These are phyloP conservation scores for Beauveria caledonica DNA, from an alignment of 2,329 filamentous ascomycete species.

Conservation along the genomic window DNA sequence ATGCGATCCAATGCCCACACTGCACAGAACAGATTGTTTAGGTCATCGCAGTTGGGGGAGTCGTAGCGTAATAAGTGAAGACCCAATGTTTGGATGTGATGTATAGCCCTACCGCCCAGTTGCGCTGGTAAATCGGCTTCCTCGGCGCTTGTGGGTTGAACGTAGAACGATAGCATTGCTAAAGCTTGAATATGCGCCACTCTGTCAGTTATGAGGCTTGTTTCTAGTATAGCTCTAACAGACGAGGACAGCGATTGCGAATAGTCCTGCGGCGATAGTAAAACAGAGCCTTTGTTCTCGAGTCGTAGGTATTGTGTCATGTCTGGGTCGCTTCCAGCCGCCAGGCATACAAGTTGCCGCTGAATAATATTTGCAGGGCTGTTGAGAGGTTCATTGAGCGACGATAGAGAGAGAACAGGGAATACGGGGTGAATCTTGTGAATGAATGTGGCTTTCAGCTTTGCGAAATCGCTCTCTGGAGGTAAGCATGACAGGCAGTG, in stretches of 20 bases:
- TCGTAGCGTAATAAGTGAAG: constrained; percentile 41
- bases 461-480: constrained; percentile 36
- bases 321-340: constrained; percentile 42
- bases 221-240: constrained; percentile 41
- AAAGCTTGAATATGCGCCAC: constrained; percentile 47
- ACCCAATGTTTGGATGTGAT: constrained; percentile 48
- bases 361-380: constrained; percentile 35
- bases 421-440: constrained; percentile 48
- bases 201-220: constrained; percentile 45
- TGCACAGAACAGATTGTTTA: constrained; percentile 46
- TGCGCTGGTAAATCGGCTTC: constrained; percentile 48
- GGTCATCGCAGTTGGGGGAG: constrained; percentile 31
- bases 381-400: constrained; percentile 23
- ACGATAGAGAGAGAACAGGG: constrained; percentile 37
- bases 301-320: constrained; percentile 38
- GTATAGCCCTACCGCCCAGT: constrained; percentile 44
- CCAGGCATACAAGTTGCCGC: constrained; percentile 46
- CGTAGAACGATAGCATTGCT: constrained; percentile 48
- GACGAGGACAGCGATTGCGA: constrained; percentile 40
- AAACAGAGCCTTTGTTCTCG: constrained; percentile 26
- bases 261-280: constrained; percentile 39
- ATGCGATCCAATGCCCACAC: constrained; percentile 55
- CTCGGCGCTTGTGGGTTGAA: constrained; percentile 44
- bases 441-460: constrained; percentile 38
- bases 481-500: constrained; percentile 42